Base-by-base conservation (phyloP, 2,329 filamentous ascomycete species). In the Neoascochyta sp. region DNA sequence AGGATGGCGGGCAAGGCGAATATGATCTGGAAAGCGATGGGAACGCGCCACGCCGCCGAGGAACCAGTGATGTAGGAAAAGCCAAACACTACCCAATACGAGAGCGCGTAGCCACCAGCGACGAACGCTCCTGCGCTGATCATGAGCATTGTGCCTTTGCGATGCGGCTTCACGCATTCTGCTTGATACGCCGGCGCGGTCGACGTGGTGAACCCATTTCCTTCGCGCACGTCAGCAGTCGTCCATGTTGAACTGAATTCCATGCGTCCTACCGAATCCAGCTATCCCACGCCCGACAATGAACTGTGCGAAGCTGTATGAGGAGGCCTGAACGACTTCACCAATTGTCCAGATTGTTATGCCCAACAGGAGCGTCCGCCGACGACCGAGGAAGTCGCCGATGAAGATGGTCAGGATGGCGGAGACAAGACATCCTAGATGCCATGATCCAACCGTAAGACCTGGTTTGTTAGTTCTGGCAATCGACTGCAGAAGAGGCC, bases 381-480 rank as follows among this genome's bases (percentile, higher is more conserved):
- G 67, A 12, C 73, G 60, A 5, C 73, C 73, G 2, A 75, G 57
- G 6, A 42, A 47, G 28, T 76, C 71, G 18, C 72, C 71, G 13
- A 71, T 36, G 27, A 67, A 55, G 28, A 76, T 70, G 3, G 70
- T 67, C 2, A 70, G 43, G 21, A 75, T 57, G 3, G 67, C 75
- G 11, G 76, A 77, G 16, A 78, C 61, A 46, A 80, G 76, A 47
- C 75, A 79, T 8, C 76, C 76, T 9, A 80, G 33, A 29, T 59
- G 47, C 54, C 54, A 59, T 12, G 46, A 42, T 19, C 52, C 54
- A 4, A 57, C 48, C 1, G 49, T 50, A 10, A 57, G 51, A 24
- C 54, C 54, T 57, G n/a, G 8, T 21, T 2, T 6, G 16, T 32
- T 21, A 34, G 31, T 22, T 15, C 13, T 17, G 12, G 22, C 22